phyloP scores from a whole-genome alignment of 257 asterid species.

The Craterostigma plantagineum region DNA sequence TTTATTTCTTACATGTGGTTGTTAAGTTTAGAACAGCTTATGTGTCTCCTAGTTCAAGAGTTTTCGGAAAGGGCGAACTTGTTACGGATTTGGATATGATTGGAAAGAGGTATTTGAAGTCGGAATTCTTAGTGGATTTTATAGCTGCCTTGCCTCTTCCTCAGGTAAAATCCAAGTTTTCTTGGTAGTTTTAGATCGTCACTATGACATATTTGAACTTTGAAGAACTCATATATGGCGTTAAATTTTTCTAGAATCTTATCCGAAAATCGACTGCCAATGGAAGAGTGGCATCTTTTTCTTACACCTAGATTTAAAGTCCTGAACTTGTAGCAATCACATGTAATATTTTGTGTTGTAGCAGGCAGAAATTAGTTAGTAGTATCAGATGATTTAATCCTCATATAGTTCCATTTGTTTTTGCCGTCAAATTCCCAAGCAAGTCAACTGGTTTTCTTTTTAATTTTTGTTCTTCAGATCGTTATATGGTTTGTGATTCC shows the following conservation, averaged over 20 bases:
- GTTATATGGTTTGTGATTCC: conserved; percentile 70
- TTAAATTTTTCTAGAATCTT: too few relatives aligned
- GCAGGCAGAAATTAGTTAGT: too few relatives aligned
- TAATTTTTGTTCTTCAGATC: conserved; percentile 28
- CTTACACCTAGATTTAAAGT: too few relatives aligned
- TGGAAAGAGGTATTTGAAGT: conserved; percentile 50
- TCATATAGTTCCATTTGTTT: neutral
- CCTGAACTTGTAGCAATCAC: too few relatives aligned
- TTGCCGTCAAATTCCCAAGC: too few relatives aligned
- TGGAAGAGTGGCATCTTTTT: too few relatives aligned
- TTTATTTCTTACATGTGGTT: conserved; percentile 42
- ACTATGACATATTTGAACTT: neutral
- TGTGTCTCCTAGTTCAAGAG: conserved; percentile 75
- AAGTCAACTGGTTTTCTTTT: too few relatives aligned
- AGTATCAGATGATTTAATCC: too few relatives aligned
- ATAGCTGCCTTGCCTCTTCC: conserved; percentile 83
- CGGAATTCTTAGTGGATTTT: conserved; percentile 51
- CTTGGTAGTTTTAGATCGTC: neutral
- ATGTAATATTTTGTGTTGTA: too few relatives aligned
- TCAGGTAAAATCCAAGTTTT: conserved; percentile 33
- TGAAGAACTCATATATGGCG: too few relatives aligned
- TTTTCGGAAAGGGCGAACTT: conserved; percentile 84
- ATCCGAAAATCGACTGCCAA: too few relatives aligned
- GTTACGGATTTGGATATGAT: conserved; percentile 54
- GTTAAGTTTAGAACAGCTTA: conserved; percentile 69